Conservation (phyloP, 164 flowering plant species). For the Dillenia turbinata region DNA sequence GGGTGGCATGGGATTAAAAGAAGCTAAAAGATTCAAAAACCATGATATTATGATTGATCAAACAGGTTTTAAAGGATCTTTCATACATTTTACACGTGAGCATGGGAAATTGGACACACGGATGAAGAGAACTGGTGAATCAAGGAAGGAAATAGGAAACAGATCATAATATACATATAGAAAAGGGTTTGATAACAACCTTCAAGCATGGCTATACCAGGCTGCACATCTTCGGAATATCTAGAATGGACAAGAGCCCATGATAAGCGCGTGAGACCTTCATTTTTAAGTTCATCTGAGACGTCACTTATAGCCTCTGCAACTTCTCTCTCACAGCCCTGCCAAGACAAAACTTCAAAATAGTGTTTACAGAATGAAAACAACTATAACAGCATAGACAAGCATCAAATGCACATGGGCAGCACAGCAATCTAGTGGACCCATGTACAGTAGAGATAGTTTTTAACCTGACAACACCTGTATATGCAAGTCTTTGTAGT, state of each 20-base stretch:
- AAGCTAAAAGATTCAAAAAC: too few species aligned
- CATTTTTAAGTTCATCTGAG: conserved; percentile 51
- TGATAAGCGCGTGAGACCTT: conserved; percentile 82
- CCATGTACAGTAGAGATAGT: not conserved
- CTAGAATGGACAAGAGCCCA: conserved; percentile 97
- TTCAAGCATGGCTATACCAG: conserved; percentile 98
- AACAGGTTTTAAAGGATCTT: too few species aligned
- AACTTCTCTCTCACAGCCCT: conserved; percentile 89
- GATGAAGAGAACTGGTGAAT: too few species aligned
- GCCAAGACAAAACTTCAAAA: conserved; percentile 2
- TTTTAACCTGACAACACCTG: not conserved
- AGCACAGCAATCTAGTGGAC: not conserved
- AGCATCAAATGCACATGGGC: too few species aligned
- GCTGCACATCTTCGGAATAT: conserved; percentile 81
- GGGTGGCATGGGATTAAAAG: too few species aligned
- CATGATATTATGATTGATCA: too few species aligned
- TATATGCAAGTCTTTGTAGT: not conserved
- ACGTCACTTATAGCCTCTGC: conserved; percentile 46
- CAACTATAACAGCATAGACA: too few species aligned
- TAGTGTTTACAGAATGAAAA: not conserved
- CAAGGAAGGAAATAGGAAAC: too few species aligned
- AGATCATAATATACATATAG: too few species aligned
- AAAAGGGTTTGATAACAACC: conserved; percentile 26
- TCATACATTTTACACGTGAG: too few species aligned
- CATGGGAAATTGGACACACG: too few species aligned